Base-by-base conservation (phyloP, 1,284 basidiomycete genomes). In the Ustilago curta region DNA sequence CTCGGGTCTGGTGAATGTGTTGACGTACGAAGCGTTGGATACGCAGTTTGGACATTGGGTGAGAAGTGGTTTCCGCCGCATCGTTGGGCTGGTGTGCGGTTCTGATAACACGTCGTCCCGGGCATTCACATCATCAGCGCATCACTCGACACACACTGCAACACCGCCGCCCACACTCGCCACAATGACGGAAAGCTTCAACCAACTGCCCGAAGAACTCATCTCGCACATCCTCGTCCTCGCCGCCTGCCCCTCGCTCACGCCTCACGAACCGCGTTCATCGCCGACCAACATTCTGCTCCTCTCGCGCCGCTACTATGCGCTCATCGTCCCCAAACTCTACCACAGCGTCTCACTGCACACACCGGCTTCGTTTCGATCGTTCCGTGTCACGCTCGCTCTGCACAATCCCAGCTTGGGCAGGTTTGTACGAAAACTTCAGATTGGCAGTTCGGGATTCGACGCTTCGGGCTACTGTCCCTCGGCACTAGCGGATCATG, bases 371-470 rank as follows among this genome's bases (percentile, higher is more conserved):
- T 37, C 71, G 0, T 80, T 79, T 51, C 66, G 74, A 8, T 61
- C 59, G 9, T 70, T 77, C 25, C 64, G 73, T 4, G 55, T 71
- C 27, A 77, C 77, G 0, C 54, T 80, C 0, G 76, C 76, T 1
- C 54, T 80, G n/a, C 76, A 77, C 59, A 80, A 80, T 43, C 77
- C 77, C 2, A n/a, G 54, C 7, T 50, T 80, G 0, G 78, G 77
- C n/a, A 60, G 32, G 25, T 51, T 42, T 25, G 70, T 80, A 0
- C 48, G 64, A 0, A 54, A 40, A 11, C 65, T 80, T 4, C 61
- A 66, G 37, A 70, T 79, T n/a, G 77, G 73, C 2, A 59, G 53
- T 9, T 64, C 67, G 8, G 64, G 68, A 18, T 81, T 79, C 56
- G 79, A 81, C 44, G 31, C 31, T 0, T 58, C 66, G 0, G 79